These are phyloP conservation scores for Melanomma pulvis-pyrius DNA, from an alignment of 495 filamentous ascomycete species.

Conservation along the genomic window DNA sequence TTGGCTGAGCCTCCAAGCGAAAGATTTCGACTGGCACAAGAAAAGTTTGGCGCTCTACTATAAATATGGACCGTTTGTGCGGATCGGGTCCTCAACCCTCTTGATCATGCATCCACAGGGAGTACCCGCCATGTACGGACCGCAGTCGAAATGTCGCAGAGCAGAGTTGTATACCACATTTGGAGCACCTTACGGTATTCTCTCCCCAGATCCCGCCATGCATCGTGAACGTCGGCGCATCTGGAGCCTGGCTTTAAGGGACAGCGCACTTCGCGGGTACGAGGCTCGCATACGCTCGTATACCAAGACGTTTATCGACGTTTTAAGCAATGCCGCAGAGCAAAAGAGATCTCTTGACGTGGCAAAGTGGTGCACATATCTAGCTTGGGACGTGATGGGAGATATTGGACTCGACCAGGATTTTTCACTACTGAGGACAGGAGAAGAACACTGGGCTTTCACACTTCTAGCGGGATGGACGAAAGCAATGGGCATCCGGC, in stretches of 20 bases:
- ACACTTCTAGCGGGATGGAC: too few species aligned
- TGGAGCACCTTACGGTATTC: constrained; percentile 42
- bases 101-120: constrained; percentile 46
- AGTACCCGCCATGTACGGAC: constrained; percentile 39
- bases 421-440: constrained; percentile 40
- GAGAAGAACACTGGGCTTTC: background rate
- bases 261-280: constrained; percentile 3
- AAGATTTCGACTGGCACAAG: constrained; percentile 2
- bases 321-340: background rate
- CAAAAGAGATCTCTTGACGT: background rate
- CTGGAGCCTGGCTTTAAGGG: constrained; percentile 50
- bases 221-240: constrained; percentile 47
- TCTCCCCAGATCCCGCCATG: constrained; percentile 35
- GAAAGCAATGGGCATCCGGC: too few species aligned
- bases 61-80: constrained; percentile 14
- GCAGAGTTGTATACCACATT: constrained; percentile 47
- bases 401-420: constrained; percentile 53
- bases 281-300: background rate
- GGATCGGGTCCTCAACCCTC: constrained; percentile 45
- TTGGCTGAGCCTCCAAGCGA: background rate
- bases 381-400: constrained; percentile 56
- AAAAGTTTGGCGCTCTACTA: background rate
- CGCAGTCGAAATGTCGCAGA: constrained; percentile 40
- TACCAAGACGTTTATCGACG: background rate
- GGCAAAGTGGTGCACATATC: constrained; percentile 26